Evolutionary conservation across 345 rosid species (phyloP), one percentile per base, ranked within the genome.

Genomic region (Eucalyptus cladocalyx): DNA sequence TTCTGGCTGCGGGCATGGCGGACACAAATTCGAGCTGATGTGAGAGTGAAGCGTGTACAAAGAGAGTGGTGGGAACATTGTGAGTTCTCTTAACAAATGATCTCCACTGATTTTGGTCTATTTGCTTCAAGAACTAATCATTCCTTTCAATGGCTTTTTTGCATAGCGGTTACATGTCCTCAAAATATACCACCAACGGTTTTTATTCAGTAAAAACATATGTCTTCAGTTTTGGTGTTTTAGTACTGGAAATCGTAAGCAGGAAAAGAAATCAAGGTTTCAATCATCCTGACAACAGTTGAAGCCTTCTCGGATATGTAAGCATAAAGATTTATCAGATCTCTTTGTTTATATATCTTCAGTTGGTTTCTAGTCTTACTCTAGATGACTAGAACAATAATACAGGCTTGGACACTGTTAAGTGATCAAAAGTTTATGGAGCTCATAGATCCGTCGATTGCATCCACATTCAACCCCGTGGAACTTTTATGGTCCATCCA

Each of bases 81-180:
- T 72, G 81, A 72, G 81, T 72, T 18, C 45, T 37, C 81, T 18
- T 37, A 19, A 72, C 80, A 72, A 5, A 72, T 9, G 15, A 19
- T 72, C 26, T 72, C 81, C 45, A 9, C 45, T 72, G 81, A 72
- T 37, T 72, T 72, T 72, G 81, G 45, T 72, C 26, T 26, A 37
- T 37, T 72, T 72, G 81, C 45, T 72, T 37, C 81, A 19, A 72
- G 14, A 72, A 37, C 45, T 72, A 72, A 72, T 34, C 45, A 37
- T 72, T 72, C 26, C 81, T 37, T 19, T 72, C 81, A 37, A 72
- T 72, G 28, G 15, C 26, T 37, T 72, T 72, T 72, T 72, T 10
- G 81, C 45, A 58, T 91, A 92, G 93, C 5, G 90, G 93, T 69
- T 92, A 91, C 89, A 92, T 92, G 92, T 81, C 93, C 83, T 90